Evolutionary conservation across 2,329 filamentous ascomycete genomes (phyloP).

Genomic region (Cladosporium sp.): DNA sequence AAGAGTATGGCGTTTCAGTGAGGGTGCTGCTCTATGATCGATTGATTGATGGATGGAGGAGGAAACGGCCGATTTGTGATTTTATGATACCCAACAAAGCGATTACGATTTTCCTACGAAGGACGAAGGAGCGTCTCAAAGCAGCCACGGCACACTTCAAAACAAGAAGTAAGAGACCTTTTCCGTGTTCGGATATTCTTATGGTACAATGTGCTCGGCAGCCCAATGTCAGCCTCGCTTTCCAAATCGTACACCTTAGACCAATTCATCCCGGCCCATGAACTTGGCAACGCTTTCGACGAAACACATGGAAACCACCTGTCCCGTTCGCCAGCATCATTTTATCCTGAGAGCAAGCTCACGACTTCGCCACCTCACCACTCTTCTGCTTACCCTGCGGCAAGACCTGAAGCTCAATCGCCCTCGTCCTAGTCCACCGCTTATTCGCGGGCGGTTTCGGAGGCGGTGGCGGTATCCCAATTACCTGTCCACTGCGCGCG

Average conservation of each 20-base stretch:
- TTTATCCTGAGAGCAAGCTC: not conserved
- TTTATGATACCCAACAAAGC: constrained; percentile 17
- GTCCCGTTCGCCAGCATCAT: not conserved
- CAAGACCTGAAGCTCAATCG: not conserved
- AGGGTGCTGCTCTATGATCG: not conserved
- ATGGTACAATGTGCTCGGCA: not conserved
- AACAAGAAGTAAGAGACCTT: not conserved
- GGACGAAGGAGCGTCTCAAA: not conserved
- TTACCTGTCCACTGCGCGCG: not conserved
- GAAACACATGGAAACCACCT: not conserved
- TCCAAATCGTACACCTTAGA: not conserved
- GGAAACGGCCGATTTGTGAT: not conserved
- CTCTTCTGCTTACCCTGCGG: not conserved
- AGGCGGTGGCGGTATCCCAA: not conserved
- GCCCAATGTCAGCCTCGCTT: not conserved
- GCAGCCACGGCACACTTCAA: not conserved
- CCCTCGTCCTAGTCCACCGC: not conserved
- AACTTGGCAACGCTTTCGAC: not conserved
- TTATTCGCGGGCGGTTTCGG: not conserved
- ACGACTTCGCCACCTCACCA: not conserved
- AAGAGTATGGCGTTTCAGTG: constrained; percentile 65
- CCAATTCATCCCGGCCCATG: not conserved
- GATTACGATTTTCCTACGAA: not conserved
- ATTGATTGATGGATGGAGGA: not conserved
- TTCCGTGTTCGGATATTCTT: not conserved